phyloP scores from a whole-genome alignment of 73 alveolate genomes.

The Paramecium tetraurelia region DNA sequence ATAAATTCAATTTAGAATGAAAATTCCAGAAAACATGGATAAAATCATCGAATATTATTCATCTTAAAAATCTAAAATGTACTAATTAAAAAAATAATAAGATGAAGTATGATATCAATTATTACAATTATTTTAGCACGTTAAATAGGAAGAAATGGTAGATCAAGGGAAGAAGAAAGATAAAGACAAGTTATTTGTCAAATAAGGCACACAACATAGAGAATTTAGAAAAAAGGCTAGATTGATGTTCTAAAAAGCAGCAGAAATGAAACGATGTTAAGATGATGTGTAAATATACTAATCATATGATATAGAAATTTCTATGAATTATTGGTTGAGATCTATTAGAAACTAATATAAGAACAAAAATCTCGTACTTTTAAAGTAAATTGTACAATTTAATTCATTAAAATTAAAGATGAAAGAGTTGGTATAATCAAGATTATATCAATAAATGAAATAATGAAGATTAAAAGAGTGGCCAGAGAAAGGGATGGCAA shows the following conservation, averaged over 20 bases:
- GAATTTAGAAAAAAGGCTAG: constrained; percentile 45
- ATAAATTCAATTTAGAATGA: not conserved
- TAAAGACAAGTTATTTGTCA: not conserved
- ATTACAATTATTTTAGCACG: not conserved
- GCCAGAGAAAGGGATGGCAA: not conserved
- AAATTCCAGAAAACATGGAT: not conserved
- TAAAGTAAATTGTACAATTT: not conserved
- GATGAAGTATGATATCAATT: not conserved
- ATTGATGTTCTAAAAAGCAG: constrained; percentile 27
- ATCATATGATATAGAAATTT: not conserved
- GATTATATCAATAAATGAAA: not conserved
- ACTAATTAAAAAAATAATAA: not conserved
- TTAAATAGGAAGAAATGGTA: not conserved
- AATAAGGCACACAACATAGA: constrained; percentile 16
- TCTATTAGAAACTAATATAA: not conserved
- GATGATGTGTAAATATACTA: not conserved
- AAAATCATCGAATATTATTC: not conserved
- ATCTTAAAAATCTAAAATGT: not conserved
- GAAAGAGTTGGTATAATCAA: constrained; percentile 40
- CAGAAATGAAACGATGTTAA: constrained; percentile 9
- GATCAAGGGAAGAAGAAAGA: not conserved
- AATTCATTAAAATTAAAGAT: not conserved
- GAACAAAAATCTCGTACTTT: not conserved
- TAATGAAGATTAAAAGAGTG: not conserved
- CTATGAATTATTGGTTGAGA: constrained; percentile 17